Evolutionary conservation across 306 rosid species (phyloP).

Genomic region (Sechiopsis laciniata): DNA sequence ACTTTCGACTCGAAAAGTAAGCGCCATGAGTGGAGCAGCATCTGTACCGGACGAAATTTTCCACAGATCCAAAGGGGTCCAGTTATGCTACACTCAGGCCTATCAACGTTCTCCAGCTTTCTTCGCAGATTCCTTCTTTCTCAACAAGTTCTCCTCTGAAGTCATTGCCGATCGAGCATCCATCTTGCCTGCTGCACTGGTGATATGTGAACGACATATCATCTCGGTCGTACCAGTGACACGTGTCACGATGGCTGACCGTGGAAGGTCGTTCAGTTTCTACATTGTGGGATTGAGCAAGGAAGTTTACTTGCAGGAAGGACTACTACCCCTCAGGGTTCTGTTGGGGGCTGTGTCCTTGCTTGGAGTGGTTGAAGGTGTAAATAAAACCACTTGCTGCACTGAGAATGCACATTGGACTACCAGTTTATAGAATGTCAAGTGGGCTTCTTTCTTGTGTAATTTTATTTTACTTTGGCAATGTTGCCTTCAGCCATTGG

Average conservation of each 20-base stretch:
- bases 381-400: slow-evolving; percentile 20
- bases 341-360: slow-evolving; percentile 97
- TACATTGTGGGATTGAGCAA: slow-evolving; percentile 66
- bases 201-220: slow-evolving; percentile 80
- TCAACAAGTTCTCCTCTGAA: slow-evolving; percentile 86
- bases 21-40: slow-evolving; percentile 87
- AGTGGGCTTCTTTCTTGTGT: slow-evolving; percentile 15
- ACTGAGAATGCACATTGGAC: background rate
- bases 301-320: slow-evolving; percentile 82
- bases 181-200: slow-evolving; percentile 66
- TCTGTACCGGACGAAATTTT: slow-evolving; percentile 90
- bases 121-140: slow-evolving; percentile 84
- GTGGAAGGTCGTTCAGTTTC: slow-evolving; percentile 65
- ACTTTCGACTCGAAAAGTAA: slow-evolving; percentile 71
- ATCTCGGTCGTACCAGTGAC: slow-evolving; percentile 87
- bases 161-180: slow-evolving; percentile 73
- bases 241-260: slow-evolving; percentile 75
- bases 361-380: slow-evolving; percentile 91
- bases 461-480: background rate
- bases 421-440: slow-evolving; percentile 12
- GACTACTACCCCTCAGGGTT: slow-evolving; percentile 77
- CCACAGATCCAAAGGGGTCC: slow-evolving; percentile 84
- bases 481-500: background rate
- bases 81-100: slow-evolving; percentile 89
- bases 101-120: slow-evolving; percentile 82